These are phyloP conservation scores for Alnus rubra DNA, from an alignment of 306 rosid genomes.

Conservation along the genomic window DNA sequence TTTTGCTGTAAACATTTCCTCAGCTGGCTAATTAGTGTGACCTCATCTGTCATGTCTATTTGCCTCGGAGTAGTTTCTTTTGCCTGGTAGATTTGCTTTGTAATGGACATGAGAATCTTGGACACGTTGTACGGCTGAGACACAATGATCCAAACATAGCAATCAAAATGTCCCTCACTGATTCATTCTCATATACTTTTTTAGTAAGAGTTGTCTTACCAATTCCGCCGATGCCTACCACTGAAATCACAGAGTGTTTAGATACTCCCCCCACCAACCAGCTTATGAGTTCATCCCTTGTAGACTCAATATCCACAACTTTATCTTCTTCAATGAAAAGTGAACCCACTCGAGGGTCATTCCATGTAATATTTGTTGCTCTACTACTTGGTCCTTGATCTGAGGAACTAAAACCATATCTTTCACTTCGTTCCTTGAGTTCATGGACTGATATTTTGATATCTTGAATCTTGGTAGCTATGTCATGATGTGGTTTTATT, in stretches of 20 bases:
- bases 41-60: neutral
- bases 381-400: neutral
- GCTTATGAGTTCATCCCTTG: neutral
- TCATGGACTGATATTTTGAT: neutral
- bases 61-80: neutral
- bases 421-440: constrained; percentile 4
- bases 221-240: neutral
- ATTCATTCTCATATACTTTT: neutral
- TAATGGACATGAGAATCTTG: neutral
- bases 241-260: neutral
- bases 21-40: neutral
- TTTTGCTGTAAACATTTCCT: constrained; percentile 2
- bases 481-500: constrained; percentile 3
- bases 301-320: neutral
- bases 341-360: constrained; percentile 3
- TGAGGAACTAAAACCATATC: constrained; percentile 1
- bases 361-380: neutral
- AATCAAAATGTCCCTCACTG: neutral
- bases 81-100: neutral
- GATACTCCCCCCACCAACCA: neutral
- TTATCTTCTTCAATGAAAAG: constrained; percentile 1
- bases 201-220: constrained; percentile 10
- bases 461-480: constrained; percentile 1
- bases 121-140: neutral
- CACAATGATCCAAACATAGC: neutral